Conservation (phyloP, 768 basidiomycete genomes). For the Auricularia sp. region DNA sequence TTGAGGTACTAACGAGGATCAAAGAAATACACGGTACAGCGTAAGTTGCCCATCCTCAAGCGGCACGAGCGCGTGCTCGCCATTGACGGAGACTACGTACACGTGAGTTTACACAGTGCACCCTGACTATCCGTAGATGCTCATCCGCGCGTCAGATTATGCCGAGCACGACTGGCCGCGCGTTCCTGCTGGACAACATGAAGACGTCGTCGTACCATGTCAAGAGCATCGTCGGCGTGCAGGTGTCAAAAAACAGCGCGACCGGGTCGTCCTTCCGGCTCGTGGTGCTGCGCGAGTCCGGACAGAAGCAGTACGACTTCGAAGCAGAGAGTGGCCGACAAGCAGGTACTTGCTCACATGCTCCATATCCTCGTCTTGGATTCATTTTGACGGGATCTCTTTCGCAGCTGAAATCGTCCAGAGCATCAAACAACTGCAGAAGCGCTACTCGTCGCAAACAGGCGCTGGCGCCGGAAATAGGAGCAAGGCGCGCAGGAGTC, state of each 20-base stretch:
- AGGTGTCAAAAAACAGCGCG: slow-evolving; percentile 71
- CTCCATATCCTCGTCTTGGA: too few relatives aligned
- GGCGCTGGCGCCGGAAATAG: neutral
- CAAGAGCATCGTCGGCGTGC: slow-evolving; percentile 73
- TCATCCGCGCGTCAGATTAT: slow-evolving; percentile 50
- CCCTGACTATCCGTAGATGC: too few relatives aligned
- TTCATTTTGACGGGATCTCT: neutral
- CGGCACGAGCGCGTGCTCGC: slow-evolving; percentile 86
- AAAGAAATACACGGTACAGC: slow-evolving; percentile 84
- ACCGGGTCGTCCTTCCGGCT: slow-evolving; percentile 68
- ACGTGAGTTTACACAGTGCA: slow-evolving; percentile 37
- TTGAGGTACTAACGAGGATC: neutral
- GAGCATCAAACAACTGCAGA: slow-evolving; percentile 46
- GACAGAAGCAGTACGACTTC: slow-evolving; percentile 91
- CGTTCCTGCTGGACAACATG: slow-evolving; percentile 63
- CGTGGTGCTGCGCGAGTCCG: slow-evolving; percentile 61
- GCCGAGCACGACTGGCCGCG: slow-evolving; percentile 69
- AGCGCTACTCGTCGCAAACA: slow-evolving; percentile 2
- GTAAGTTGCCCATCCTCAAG: slow-evolving; percentile 92
- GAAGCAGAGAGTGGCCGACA: slow-evolving; percentile 82
- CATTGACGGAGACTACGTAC: slow-evolving; percentile 90
- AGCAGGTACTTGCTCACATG: slow-evolving; percentile 29
- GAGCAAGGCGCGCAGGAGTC: neutral
- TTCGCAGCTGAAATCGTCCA: slow-evolving; percentile 67
- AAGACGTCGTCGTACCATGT: slow-evolving; percentile 92